phyloP scores from a whole-genome alignment of 805 yeast genomes.

The Ogataea nakhonphanomensis region DNA sequence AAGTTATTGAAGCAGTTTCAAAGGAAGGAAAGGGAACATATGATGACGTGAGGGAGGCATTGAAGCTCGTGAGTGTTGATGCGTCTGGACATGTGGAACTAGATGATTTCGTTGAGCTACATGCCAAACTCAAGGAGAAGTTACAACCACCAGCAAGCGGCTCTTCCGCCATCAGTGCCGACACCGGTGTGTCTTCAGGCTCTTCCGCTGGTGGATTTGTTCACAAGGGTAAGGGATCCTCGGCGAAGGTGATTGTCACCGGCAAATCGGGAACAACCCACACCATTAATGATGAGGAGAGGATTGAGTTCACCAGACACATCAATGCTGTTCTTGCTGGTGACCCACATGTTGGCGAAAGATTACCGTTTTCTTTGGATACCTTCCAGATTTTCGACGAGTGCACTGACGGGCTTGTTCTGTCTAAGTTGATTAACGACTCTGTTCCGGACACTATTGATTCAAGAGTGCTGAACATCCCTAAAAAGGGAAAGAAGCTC shows the following conservation, averaged over 20 bases:
- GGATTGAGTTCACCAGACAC: conserved; percentile 93
- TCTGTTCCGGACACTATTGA: conserved; percentile 98
- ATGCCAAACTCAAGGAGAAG: conserved; percentile 70
- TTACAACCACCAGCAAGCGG: conserved; percentile 20
- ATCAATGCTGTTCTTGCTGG: conserved; percentile 90
- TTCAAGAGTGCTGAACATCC: conserved; percentile 91
- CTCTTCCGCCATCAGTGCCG: conserved; percentile 22
- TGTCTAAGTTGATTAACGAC: conserved; percentile 92
- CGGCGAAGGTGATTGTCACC: conserved; percentile 71
- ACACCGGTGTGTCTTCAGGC: conserved; percentile 29
- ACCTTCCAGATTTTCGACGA: conserved; percentile 95
- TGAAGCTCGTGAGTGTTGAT: conserved; percentile 87
- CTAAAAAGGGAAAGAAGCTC: conserved; percentile 73
- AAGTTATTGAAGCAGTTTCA: conserved; percentile 79
- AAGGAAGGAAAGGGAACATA: conserved; percentile 77
- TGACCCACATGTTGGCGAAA: conserved; percentile 75
- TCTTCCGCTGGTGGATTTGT: conserved; percentile 34
- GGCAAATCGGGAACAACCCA: conserved; percentile 92
- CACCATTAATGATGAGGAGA: conserved; percentile 95
- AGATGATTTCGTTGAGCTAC: conserved; percentile 86
- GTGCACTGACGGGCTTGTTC: conserved; percentile 89
- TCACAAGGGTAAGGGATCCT: conserved; percentile 51
- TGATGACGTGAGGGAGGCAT: conserved; percentile 90
- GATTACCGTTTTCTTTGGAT: conserved; percentile 90
- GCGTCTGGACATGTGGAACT: conserved; percentile 96